phyloP scores from a whole-genome alignment of 331 rosid genomes.

The Stylosanthes scabra region DNA sequence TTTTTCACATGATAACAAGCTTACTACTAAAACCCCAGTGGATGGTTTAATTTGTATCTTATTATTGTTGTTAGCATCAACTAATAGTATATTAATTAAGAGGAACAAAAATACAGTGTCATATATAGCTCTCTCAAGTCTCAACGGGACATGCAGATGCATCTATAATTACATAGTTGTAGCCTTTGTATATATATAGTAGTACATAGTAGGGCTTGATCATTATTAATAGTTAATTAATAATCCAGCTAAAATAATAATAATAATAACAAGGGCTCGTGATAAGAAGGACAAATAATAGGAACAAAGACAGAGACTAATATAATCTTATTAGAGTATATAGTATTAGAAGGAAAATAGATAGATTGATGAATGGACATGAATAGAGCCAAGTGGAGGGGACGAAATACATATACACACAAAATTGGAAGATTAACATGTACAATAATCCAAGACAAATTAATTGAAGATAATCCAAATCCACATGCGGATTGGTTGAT shows the following conservation, averaged over 20 bases:
- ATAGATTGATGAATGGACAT: neutral
- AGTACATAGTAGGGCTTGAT: too few species aligned
- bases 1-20: too few species aligned
- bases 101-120: neutral
- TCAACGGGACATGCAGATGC: conserved; percentile 8
- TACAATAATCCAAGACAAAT: neutral
- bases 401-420: neutral
- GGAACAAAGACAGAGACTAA: conserved; percentile 15
- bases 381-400: neutral
- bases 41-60: neutral
- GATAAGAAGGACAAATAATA: neutral
- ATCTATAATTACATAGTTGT: neutral
- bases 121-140: neutral
- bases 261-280: neutral
- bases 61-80: neutral
- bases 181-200: neutral
- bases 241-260: neutral
- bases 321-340: too few species aligned
- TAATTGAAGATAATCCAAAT: conserved; percentile 28
- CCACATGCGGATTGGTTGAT: conserved; percentile 18
- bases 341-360: neutral
- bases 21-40: too few species aligned
- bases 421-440: neutral
- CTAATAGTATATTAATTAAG: neutral
- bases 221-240: neutral